These are phyloP conservation scores for Tolypocladium album DNA, from an alignment of 2,329 filamentous ascomycete genomes.

Conservation along the genomic window DNA sequence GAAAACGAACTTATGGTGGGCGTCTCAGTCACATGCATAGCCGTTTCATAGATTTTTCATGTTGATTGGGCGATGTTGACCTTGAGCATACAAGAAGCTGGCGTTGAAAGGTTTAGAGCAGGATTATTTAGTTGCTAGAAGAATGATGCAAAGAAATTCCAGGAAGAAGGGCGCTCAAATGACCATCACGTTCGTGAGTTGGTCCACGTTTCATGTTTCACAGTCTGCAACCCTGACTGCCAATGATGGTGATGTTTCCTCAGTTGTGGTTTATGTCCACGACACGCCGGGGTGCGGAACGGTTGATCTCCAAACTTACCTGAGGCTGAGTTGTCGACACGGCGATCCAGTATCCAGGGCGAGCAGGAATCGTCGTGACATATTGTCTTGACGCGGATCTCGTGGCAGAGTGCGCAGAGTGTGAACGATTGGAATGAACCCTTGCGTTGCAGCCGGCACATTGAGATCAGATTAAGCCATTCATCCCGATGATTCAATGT, in stretches of 20 bases:
- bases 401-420: too few species aligned
- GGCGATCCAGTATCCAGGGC: too few species aligned
- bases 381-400: too few species aligned
- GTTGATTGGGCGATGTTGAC: neutral
- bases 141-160: neutral
- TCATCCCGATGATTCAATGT: too few species aligned
- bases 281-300: neutral
- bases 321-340: neutral
- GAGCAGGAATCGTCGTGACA: too few species aligned
- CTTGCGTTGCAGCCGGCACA: too few species aligned
- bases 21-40: neutral
- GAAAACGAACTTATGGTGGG: neutral
- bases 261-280: too few species aligned
- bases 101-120: neutral
- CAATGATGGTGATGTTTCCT: neutral
- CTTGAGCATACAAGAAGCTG: neutral
- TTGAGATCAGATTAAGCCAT: too few species aligned
- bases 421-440: too few species aligned
- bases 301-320: neutral
- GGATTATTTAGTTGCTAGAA: too few species aligned
- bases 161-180: neutral
- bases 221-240: neutral
- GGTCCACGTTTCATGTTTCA: neutral
- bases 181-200: neutral
- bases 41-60: neutral